Base-by-base conservation (phyloP, 1,284 basidiomycete genomes). In the Moniliophthora roreri region DNA sequence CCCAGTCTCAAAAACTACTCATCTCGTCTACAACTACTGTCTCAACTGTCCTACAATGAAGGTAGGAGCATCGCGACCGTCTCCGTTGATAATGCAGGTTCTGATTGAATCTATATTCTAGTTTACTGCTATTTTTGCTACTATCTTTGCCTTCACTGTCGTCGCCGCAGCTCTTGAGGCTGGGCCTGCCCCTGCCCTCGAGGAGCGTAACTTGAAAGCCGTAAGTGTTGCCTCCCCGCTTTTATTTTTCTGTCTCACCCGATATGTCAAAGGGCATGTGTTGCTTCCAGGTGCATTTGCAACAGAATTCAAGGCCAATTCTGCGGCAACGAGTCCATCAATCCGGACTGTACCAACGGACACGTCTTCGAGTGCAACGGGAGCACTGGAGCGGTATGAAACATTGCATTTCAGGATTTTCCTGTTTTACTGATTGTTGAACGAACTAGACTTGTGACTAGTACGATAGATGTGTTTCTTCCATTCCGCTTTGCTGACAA, bases 291-390 rank as follows among this genome's bases (percentile, higher is more conserved):
- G 9, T 62, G 59, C 38, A n/a, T 44, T 11, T 63, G 62, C 52
- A 62, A 62, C 41, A 20, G 21, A 13, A 24, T 59, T 20, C 45
- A 53, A 41, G 62, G 60, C 7, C 42, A 54, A 36, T 62, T 62
- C 51, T 63, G 62, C 18, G 62, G 59, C 34, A 54, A 48, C 24
- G 51, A 40, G 36, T 10, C 5, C 7, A 42, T 42, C 41, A 42
- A 42, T 24, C 40, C 40, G 15, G 46, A 54, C 40, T 62, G 62
- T 44, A 26, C 48, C 42, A 55, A 54, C 42, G 58, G 54, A 2
- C 52, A 63, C 24, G 60, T 60, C 21, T 63, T 60, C 38, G 50
- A 62, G 45, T 63, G 62, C 44, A 58, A 48, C 35, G 40, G 50
- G 16, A 47, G 9, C 44, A 50, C 39, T 37, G 56, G 57, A n/a